Base-by-base conservation (phyloP, 73 alveolate genomes). In the Effrenium voratum region DNA sequence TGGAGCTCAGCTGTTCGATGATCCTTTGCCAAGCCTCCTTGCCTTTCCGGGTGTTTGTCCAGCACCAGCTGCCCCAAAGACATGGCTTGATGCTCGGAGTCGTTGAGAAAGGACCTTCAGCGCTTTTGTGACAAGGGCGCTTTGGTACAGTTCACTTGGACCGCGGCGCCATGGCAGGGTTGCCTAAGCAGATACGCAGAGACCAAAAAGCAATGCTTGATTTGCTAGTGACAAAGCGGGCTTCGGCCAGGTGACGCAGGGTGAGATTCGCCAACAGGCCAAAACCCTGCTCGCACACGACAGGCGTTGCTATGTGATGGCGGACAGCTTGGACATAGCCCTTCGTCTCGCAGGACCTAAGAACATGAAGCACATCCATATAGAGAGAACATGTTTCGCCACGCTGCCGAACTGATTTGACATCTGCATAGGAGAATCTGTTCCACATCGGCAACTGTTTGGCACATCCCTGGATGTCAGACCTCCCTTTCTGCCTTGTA, bases 251-350 rank as follows among this genome's bases (percentile, higher is more conserved):
- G 87, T 30, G 24, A 50, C 97, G 97, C 15, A 92, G 79, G 47
- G 98, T 92, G 26, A 92, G 81, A 59, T 92, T 92, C 10, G 98
- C 91, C 28, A 92, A 38, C 77, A 92, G 63, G 16, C 98, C 98
- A 38, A 72, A 92, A 43, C 98, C 98, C 76, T 92, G 98, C 81
- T 92, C 98, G 55, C 98, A 92, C 5, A 92, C 98, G 49, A 76
- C 98, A 15, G 98, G 98, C 1, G 83, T 75, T 26, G 81, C 79
- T 68, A 76, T 8, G 49, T 92, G 91, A 6, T 41, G 66, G 28
- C 88, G 98, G 3, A 92, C 83, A 5, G 98, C 98, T 72, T 70
- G 88, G 43, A 90, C 86, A 36, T 90, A 90, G 49, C 97, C 88
- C 55, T 52, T 66, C 44, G 97, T 90, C 76, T 90, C 97, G 73